These are phyloP conservation scores for Carallia pectinifolia DNA, from an alignment of 345 rosid genomes.

Conservation along the genomic window DNA sequence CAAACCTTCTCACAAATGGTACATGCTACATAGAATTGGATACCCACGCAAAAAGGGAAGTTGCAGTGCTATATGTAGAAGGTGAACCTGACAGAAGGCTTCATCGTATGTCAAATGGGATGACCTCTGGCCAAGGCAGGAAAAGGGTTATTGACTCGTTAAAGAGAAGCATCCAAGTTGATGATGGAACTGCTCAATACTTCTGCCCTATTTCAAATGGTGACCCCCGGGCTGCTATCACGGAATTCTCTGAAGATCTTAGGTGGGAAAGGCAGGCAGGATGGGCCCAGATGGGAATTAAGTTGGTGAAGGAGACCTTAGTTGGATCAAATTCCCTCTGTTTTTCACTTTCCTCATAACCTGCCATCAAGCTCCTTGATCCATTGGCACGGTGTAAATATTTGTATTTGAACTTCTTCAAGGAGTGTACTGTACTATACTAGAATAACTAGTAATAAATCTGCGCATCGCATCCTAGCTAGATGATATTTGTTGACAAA, in stretches of 20 bases:
- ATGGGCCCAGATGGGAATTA: conserved; percentile 26
- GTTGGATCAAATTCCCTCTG: conserved; percentile 1
- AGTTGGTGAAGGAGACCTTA: not conserved
- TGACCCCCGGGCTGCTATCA: conserved; percentile 72
- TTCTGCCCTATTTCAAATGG: conserved; percentile 74
- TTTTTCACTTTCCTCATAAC: too few species aligned
- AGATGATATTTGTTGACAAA: too few species aligned
- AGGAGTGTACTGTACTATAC: too few species aligned
- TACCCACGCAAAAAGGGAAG: conserved; percentile 68
- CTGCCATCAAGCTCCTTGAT: too few species aligned
- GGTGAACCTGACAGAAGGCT: conserved; percentile 34
- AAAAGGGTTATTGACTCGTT: conserved; percentile 56
- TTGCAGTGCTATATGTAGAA: conserved; percentile 36
- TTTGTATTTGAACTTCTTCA: too few species aligned
- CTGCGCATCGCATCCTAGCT: too few species aligned
- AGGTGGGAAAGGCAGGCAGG: conserved; percentile 66
- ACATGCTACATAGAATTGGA: conserved; percentile 87
- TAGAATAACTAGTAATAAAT: too few species aligned
- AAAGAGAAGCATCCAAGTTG: conserved; percentile 86
- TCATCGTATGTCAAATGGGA: conserved; percentile 22
- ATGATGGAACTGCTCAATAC: conserved; percentile 81
- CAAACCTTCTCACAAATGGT: conserved; percentile 47
- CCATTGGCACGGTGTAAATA: too few species aligned
- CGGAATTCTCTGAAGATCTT: conserved; percentile 65
- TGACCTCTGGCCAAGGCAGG: conserved; percentile 54